phyloP scores from a whole-genome alignment of 2,329 filamentous ascomycete genomes.

The Pseudopyricularia cyperi region DNA sequence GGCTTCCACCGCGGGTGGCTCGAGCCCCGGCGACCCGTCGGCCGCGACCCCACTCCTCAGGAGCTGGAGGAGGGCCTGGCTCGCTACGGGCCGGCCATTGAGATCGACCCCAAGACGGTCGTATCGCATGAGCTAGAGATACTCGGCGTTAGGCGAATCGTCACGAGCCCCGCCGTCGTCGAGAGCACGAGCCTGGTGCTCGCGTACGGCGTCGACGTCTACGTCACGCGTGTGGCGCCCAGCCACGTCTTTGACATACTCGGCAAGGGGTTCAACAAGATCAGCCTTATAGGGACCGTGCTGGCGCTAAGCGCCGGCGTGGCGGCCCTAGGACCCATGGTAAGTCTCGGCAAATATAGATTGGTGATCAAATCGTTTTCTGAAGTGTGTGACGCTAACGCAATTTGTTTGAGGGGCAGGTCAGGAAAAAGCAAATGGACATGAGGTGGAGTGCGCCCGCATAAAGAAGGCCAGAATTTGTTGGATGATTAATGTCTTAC shows the following conservation, averaged over 20 bases:
- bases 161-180: conserved; percentile 64
- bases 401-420: conserved; percentile 17
- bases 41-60: conserved; percentile 64
- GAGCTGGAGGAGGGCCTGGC: conserved; percentile 77
- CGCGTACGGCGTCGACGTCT: conserved; percentile 79
- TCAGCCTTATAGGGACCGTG: conserved; percentile 74
- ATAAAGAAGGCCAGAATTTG: conserved; percentile 6
- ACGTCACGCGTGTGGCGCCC: conserved; percentile 74
- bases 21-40: conserved; percentile 76
- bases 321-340: conserved; percentile 68
- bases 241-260: conserved; percentile 86
- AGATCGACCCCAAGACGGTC: conserved; percentile 71
- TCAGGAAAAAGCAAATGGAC: conserved; percentile 57
- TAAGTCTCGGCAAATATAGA: conserved; percentile 32
- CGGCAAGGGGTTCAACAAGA: conserved; percentile 86
- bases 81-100: conserved; percentile 62
- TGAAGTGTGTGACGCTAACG: background rate
- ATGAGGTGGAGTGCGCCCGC: conserved; percentile 38
- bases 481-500: background rate
- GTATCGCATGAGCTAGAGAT: conserved; percentile 76
- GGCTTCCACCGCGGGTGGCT: conserved; percentile 68
- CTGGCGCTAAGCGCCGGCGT: conserved; percentile 68
- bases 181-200: conserved; percentile 89
- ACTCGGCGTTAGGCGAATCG: conserved; percentile 33
- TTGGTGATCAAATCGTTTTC: background rate